Base-by-base conservation (phyloP, 1,139 yeast species). In the Blastobotrys illinoisensis region DNA sequence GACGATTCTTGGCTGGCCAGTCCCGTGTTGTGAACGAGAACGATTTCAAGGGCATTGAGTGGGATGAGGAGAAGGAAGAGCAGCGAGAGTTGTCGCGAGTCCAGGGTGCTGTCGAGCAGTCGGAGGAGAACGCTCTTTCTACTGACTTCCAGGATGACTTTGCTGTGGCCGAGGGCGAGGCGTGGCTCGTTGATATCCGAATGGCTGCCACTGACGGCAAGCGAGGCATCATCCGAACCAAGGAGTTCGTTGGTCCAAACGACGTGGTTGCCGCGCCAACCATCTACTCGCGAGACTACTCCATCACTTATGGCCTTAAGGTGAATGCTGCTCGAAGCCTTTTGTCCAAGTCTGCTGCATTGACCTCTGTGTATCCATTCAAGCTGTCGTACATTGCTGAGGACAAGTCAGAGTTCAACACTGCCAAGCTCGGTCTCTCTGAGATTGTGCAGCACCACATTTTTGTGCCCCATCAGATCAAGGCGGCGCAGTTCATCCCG, bases 1-100 rank as follows among this genome's bases (percentile, higher is more conserved):
- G 97, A 76, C 82, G 98, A 68, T 93, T 91, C 67, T 81, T 93
- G 67, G 96, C 96, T 32, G 99, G 99, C 53, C 99, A 93, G 76
- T 86, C 91, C 58, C 96, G 88, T 65, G 79, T 88, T 56, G 95
- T 91, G 60, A 93, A 91, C 48, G 98, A 93, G 74, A 81, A 85
- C 67, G 97, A 90, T 63, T 86, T 85, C 71, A 89, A 90, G 72
- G 97, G 97, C 66, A 95, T 90, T 52, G 88, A 80, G 40, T 93
- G 99, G 98, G 82, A 85, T 54, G 93, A 86, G 70, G 79, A 85
- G 47, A 88, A 86, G 69, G 95, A 87, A 73, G 96, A 88, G 72
- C 78, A 77, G 53, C 70, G 71, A 46, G 74, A 85, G 58, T 73
- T 86, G 59, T 72, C 56, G 5, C 59, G 58, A 49, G 58, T 58